Percentiles rank a stretch among this genome's conserved stretches.
These are phyloP conservation scores for Chytridiales sp. DNA, from an alignment of 371 early-diverging fungal genomes.

Conservation along the genomic window DNA sequence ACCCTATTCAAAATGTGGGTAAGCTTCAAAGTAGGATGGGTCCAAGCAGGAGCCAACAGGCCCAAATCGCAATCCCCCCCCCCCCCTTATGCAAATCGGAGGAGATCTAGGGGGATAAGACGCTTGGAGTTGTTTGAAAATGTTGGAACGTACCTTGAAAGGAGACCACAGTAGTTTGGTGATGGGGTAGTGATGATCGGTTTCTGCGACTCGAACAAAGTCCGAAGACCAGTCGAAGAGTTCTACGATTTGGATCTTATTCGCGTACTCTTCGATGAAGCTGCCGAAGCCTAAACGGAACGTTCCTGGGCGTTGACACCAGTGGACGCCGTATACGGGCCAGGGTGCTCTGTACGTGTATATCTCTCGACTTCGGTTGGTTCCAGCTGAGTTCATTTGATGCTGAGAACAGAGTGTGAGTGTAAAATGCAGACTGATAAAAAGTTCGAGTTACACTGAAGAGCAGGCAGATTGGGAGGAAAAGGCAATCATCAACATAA, in stretches of 20 bases:
- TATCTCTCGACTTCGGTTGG: conserved; percentile 60
- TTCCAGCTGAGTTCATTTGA: neutral
- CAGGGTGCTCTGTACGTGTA: conserved; percentile 83
- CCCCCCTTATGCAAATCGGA: neutral
- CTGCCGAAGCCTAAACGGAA: conserved; percentile 83
- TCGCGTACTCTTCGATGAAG: conserved; percentile 76
- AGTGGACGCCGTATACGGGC: conserved; percentile 83
- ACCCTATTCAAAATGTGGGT: conserved; percentile 40
- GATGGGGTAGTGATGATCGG: conserved; percentile 81
- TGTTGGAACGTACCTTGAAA: conserved; percentile 49
- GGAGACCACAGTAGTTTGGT: conserved; percentile 92
- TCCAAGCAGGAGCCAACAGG: neutral
- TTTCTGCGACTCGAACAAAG: conserved; percentile 74
- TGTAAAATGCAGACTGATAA: too few relatives aligned
- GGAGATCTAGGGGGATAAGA: neutral
- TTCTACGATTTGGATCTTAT: conserved; percentile 56
- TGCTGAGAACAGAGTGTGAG: neutral
- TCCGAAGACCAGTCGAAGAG: conserved; percentile 38
- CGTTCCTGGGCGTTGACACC: conserved; percentile 71
- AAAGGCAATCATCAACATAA: neutral
- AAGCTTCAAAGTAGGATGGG: neutral
- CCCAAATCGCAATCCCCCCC: neutral
- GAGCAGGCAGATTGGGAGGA: too few relatives aligned
- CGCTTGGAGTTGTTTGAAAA: neutral
- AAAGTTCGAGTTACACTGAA: too few relatives aligned